Evolutionary conservation across 2,329 filamentous ascomycete species (phyloP), one percentile per base, ranked within the genome.

Genomic region (Talaromyces sp.): DNA sequence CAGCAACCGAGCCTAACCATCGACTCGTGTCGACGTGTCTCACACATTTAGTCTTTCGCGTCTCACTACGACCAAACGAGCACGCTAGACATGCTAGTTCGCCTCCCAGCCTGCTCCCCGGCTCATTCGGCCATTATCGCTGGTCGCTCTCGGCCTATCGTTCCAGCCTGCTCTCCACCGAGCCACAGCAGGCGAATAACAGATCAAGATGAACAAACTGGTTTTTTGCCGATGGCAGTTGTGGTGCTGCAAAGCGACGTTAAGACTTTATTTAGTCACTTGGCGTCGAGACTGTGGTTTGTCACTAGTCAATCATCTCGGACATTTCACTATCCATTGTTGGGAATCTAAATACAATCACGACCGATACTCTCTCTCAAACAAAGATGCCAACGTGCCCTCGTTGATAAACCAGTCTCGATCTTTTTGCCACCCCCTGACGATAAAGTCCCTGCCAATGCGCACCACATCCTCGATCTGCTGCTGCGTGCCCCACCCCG

Each of bases 381-480:
- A 58, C 28, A 61, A 50, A 40, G 27, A 36, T 12, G 28, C 34
- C 50, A 61, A 27, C 7, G 36, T 53, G 9, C 40, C 56, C 5
- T 59, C 44, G 5, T 47, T 12, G 44, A 36, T 18, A 56, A 61
- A 61, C 60, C 60, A 61, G n/a, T 23, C 56, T 52, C 50, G 44
- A 23, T 61, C 60, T n/a, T 31, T 47, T 36, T 36, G n/a, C 60
- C 60, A 61, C 5, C 50, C 60, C 10, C 42, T 61, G 12, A 55
- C 36, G 7, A 61, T 30, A 18, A 61, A 55, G 12, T 61, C 51
- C 18, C 60, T 47, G 12, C 60, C 60, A 30, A 61, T 58, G 3
- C 18, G 33, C 16, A 61, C 23, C 18, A 50, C 60, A n/a, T 56
- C 60, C 31, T 59, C 56, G 9, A 61, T 28, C 40, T 36, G 50